These are phyloP conservation scores for Phytophthora podocarpi DNA, from an alignment of 352 stramenopile species.

Conservation along the genomic window DNA sequence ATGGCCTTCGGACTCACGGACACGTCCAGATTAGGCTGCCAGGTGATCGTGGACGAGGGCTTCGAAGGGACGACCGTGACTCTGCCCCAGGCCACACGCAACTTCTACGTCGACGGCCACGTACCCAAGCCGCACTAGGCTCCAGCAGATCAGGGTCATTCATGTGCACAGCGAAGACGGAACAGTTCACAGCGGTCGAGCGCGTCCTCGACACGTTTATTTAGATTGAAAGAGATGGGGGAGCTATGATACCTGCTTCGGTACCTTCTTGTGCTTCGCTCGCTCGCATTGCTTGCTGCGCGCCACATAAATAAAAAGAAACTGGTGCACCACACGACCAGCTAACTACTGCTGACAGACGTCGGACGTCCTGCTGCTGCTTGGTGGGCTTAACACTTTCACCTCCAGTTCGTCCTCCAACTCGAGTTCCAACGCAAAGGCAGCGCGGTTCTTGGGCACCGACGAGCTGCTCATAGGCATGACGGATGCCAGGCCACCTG, in stretches of 20 bases:
- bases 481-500: constrained; percentile 21
- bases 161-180: background rate
- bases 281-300: constrained; percentile 10
- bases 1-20: constrained; percentile 98
- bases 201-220: constrained; percentile 29
- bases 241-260: constrained; percentile 5
- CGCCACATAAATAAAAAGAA: constrained; percentile 45
- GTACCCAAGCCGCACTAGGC: constrained; percentile 95
- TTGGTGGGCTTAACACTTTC: constrained; percentile 6
- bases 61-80: constrained; percentile 92
- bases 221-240: constrained; percentile 31
- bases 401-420: constrained; percentile 18
- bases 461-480: constrained; percentile 26
- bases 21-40: constrained; percentile 93
- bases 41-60: constrained; percentile 89
- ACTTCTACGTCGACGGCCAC: constrained; percentile 99
- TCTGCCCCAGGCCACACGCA: constrained; percentile 96
- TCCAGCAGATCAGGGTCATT: background rate
- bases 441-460: constrained; percentile 10
- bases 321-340: constrained; percentile 17
- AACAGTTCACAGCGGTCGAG: constrained; percentile 7
- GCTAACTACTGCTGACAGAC: too few relatives aligned
- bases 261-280: constrained; percentile 3
- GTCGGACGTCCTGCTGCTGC: background rate
- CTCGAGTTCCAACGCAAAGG: constrained; percentile 25